phyloP scores from a whole-genome alignment of 1,284 basidiomycete genomes.

The Cutaneotrichosporon arboriforme region DNA sequence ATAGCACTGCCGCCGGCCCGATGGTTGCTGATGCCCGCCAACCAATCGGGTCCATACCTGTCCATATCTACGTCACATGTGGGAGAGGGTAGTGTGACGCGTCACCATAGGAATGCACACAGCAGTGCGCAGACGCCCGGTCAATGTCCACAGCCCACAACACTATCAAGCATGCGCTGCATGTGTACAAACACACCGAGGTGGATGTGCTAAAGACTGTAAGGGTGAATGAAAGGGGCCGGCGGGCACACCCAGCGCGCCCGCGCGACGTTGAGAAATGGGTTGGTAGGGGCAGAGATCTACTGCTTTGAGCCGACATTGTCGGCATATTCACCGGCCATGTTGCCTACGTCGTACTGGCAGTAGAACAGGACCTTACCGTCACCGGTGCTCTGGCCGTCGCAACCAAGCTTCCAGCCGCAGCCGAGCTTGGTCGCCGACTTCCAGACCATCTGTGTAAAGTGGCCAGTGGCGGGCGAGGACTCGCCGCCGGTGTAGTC shows the following conservation, averaged over 20 bases:
- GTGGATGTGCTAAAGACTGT: neutral
- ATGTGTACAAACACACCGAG: neutral
- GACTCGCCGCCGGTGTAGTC: constrained; percentile 28
- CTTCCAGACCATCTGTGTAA: constrained; percentile 45
- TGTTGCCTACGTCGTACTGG: neutral
- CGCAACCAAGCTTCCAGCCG: constrained; percentile 15
- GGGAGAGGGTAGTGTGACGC: too few species aligned
- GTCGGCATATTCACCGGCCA: neutral
- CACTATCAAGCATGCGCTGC: neutral
- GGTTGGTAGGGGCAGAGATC: neutral
- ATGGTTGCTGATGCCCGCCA: too few species aligned
- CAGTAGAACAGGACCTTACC: neutral
- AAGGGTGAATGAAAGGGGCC: neutral
- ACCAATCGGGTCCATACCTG: too few species aligned
- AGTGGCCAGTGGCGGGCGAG: constrained; percentile 28
- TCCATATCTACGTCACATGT: too few species aligned
- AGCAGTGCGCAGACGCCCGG: too few species aligned
- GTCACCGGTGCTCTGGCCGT: neutral
- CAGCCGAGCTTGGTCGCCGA: constrained; percentile 37
- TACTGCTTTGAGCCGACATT: neutral
- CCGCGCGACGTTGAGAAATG: too few species aligned
- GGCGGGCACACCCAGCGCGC: too few species aligned
- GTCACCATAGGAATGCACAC: too few species aligned
- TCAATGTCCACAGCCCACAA: too few species aligned
- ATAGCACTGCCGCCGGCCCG: too few species aligned